Evolutionary conservation across 257 asterid genomes (phyloP), one percentile per base, ranked within the genome.

Genomic region (Gentiana dahurica): DNA sequence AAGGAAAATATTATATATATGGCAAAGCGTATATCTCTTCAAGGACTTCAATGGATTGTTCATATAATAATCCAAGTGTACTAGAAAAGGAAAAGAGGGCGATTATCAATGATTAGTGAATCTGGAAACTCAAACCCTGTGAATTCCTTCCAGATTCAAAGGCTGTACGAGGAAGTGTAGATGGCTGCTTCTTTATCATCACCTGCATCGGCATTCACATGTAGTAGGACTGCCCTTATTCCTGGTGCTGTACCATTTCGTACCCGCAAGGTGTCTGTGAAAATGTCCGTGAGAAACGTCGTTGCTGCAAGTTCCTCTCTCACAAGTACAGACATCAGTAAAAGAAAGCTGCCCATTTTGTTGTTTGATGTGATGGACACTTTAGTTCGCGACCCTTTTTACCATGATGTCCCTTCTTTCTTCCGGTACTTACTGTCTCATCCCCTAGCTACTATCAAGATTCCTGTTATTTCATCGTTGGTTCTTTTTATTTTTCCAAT

Each of bases 311-410:
- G 60, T 36, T 53, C 36, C 47, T 11, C 45, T 41, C 15, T 41
- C 52, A 33, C 11, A 4, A 41, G 34, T 50, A 36, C 8, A 4
- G 41, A 32, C 63, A 58, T 4, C 10, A n/a, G 41, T 2, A 54
- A 65, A 10, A 61, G 85, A 53, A 89, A 80, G 74, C 78, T 80
- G 49, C 97, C 98, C 12, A 57, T 90, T 49, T 74, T 90, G 62
- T 81, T 90, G 43, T 90, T 90, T 73, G 98, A 90, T 69, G 82
- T 90, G 53, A 82, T 90, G 91, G 95, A 87, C 65, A 90, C 98
- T 6, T 57, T 90, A 51, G 94, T 90, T 58, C 84, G 86, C 55
- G 96, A 87, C 78, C 96, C 98, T 6, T 90, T 90, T 68, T 90
- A 87, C 74, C 82, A 90, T 12, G 80, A 80, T 32, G 62, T 90